These are phyloP conservation scores for Melastoma candidum DNA, from an alignment of 441 rosid species.

Conservation along the genomic window DNA sequence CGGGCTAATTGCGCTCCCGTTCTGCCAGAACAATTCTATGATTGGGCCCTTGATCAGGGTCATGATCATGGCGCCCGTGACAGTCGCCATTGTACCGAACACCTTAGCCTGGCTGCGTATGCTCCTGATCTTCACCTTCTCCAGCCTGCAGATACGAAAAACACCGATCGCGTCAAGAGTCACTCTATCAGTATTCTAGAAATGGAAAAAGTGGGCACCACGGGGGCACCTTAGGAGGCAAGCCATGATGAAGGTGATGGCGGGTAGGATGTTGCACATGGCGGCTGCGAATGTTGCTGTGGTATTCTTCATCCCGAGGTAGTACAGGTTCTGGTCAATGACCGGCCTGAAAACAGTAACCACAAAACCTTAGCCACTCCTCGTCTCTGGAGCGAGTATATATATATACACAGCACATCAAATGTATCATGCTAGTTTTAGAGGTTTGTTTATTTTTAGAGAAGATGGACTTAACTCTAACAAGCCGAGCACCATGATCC, in stretches of 20 bases:
- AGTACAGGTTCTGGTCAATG: slow-evolving; percentile 4
- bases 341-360: too few species aligned
- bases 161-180: too few species aligned
- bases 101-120: slow-evolving; percentile 5
- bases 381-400: too few species aligned
- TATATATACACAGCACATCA: too few species aligned
- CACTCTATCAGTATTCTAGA: too few species aligned
- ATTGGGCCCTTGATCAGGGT: slow-evolving; percentile 5
- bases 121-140: slow-evolving; percentile 3
- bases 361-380: too few species aligned
- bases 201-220: too few species aligned
- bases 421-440: too few species aligned
- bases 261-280: slow-evolving; percentile 11
- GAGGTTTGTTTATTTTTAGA: too few species aligned
- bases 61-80: slow-evolving; percentile 8
- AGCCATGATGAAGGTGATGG: slow-evolving; percentile 1
- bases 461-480: too few species aligned
- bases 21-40: not conserved
- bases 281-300: slow-evolving; percentile 11
- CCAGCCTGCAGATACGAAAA: not conserved
- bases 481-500: too few species aligned
- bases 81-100: not conserved
- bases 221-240: not conserved
- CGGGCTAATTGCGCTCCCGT: too few species aligned
- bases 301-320: slow-evolving; percentile 12